A percentile compares a stretch with the other conserved stretches of the same genome.
These are phyloP conservation scores for Backusella tarrabulga DNA, from an alignment of 192 early-diverging fungal genomes.

Conservation along the genomic window DNA sequence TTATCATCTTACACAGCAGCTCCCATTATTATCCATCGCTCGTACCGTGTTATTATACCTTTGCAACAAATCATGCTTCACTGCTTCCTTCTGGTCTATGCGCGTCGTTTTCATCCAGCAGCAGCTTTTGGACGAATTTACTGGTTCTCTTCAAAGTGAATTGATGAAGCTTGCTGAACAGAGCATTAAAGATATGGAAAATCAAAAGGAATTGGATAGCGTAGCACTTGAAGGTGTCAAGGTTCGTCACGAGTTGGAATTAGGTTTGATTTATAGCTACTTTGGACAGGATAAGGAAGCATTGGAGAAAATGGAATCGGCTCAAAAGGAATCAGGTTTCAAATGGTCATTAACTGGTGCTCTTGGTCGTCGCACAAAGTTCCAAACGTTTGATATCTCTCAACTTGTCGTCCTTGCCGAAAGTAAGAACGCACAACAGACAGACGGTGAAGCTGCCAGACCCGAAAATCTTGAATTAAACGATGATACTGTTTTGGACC, in stretches of 20 bases:
- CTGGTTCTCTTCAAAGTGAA: slow-evolving; percentile 55
- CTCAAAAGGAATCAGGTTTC: slow-evolving; percentile 78
- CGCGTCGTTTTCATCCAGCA: slow-evolving; percentile 80
- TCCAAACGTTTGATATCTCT: slow-evolving; percentile 85
- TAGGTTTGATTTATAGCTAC: slow-evolving; percentile 75
- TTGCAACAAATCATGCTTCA: slow-evolving; percentile 26
- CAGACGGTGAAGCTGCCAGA: slow-evolving; percentile 21
- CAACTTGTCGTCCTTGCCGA: slow-evolving; percentile 92
- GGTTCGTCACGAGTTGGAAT: slow-evolving; percentile 75
- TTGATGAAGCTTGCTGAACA: slow-evolving; percentile 25
- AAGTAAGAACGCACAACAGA: slow-evolving; percentile 47
- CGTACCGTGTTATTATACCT: slow-evolving; percentile 52
- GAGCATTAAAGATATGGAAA: slow-evolving; percentile 22
- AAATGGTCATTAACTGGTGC: slow-evolving; percentile 88
- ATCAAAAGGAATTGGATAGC: slow-evolving; percentile 23
- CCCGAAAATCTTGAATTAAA: slow-evolving; percentile 86
- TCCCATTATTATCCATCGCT: slow-evolving; percentile 69
- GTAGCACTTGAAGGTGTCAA: slow-evolving; percentile 24
- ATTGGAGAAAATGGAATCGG: slow-evolving; percentile 60
- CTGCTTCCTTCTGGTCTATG: slow-evolving; percentile 72
- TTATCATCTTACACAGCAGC: slow-evolving; percentile 72
- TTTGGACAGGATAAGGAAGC: slow-evolving; percentile 73
- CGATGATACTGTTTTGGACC: slow-evolving; percentile 92
- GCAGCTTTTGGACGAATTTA: slow-evolving; percentile 56
- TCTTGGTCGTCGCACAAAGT: slow-evolving; percentile 88